Percentiles rank a stretch among this genome's conserved stretches.
These are phyloP conservation scores for Papilionanthe hybrid DNA, from an alignment of 116 monocot species.

Conservation along the genomic window DNA sequence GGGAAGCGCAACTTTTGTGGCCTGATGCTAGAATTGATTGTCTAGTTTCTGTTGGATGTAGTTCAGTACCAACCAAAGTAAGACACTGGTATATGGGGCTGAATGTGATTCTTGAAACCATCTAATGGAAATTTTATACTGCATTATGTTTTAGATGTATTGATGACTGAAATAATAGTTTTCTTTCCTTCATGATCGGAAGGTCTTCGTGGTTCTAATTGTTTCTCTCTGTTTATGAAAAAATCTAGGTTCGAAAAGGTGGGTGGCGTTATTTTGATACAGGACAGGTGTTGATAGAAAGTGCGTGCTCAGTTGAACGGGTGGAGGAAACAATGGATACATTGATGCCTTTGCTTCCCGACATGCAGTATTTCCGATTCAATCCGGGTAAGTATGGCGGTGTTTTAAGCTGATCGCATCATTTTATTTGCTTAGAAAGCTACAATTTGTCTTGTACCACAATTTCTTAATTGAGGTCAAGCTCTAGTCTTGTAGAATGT, in stretches of 20 bases:
- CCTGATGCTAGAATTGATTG: constrained; percentile 89
- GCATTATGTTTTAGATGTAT: not conserved
- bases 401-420: not conserved
- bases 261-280: constrained; percentile 99
- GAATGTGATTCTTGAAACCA: not conserved
- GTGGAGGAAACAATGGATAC: constrained; percentile 90
- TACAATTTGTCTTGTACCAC: not conserved
- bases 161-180: not conserved
- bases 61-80: constrained; percentile 91
- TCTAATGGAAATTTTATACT: not conserved
- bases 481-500: not conserved
- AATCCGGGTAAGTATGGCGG: constrained; percentile 60
- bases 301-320: constrained; percentile 92
- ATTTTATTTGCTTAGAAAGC: not conserved
- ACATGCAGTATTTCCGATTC: constrained; percentile 91
- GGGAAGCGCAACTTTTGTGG: constrained; percentile 97
- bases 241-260: constrained; percentile 74
- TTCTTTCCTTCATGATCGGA: not conserved
- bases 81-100: not conserved
- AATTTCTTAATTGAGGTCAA: not conserved
- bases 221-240: not conserved
- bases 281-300: constrained; percentile 96
- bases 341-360: constrained; percentile 84
- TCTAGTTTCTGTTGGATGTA: constrained; percentile 89
- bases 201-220: not conserved